These are phyloP conservation scores for Cercophora scortea DNA, from an alignment of 495 filamentous ascomycete genomes.

Conservation along the genomic window DNA sequence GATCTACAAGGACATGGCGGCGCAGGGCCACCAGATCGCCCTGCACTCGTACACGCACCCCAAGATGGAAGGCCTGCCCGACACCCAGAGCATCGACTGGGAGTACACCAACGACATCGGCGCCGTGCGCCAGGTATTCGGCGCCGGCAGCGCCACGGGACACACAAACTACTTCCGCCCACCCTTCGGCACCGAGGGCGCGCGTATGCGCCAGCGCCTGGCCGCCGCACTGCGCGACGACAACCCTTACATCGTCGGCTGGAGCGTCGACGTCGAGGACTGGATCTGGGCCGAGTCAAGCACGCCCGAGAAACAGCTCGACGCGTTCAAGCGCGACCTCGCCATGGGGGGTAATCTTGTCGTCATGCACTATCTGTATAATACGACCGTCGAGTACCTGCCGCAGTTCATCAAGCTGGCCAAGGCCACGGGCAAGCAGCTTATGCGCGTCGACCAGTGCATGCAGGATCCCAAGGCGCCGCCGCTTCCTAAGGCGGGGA, in stretches of 20 bases:
- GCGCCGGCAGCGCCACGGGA: constrained; percentile 17
- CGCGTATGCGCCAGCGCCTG: constrained; percentile 59
- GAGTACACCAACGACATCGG: constrained; percentile 58
- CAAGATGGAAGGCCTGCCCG: constrained; percentile 58
- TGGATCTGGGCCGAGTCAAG: constrained; percentile 60
- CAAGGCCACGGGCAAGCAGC: constrained; percentile 54
- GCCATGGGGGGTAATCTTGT: constrained; percentile 61
- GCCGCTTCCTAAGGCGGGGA: constrained; percentile 25
- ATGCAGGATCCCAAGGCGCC: constrained; percentile 64
- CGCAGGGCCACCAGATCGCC: constrained; percentile 65
- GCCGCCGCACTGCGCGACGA: constrained; percentile 36
- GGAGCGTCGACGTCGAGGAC: constrained; percentile 73
- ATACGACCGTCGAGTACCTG: constrained; percentile 60
- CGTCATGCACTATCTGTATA: constrained; percentile 70
- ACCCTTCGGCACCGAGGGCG: constrained; percentile 68
- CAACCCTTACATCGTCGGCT: constrained; percentile 56
- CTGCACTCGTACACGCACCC: constrained; percentile 70
- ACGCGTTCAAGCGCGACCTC: constrained; percentile 64
- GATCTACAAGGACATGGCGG: constrained; percentile 58
- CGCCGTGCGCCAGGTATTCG: constrained; percentile 45
- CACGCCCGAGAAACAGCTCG: constrained; percentile 68
- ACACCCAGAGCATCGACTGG: constrained; percentile 56
- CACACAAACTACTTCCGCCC: constrained; percentile 60
- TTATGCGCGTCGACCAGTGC: constrained; percentile 79
- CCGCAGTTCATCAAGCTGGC: constrained; percentile 61